Percentiles rank a stretch among this genome's conserved stretches.
Evolutionary conservation across 192 early-diverging fungal genomes (phyloP).

Genomic region (Thoreauomyces humboldtii): DNA sequence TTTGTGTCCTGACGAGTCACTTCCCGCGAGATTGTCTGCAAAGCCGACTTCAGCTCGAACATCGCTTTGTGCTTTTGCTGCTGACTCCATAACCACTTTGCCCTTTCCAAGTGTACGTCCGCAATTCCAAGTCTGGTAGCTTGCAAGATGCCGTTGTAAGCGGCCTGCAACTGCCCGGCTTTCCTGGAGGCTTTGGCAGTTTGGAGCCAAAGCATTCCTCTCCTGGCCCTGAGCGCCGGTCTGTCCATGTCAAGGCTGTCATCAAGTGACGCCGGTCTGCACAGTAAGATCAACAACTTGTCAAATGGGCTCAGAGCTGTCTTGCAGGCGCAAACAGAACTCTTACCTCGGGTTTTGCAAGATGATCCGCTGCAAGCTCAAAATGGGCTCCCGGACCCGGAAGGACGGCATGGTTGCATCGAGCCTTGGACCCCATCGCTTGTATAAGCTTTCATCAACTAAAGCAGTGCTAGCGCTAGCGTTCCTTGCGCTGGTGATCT

Average conservation of each 20-base stretch:
- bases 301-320: too few relatives aligned
- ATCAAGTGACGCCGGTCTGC: neutral
- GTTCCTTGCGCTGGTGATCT: slow-evolving; percentile 56
- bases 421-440: slow-evolving; percentile 52
- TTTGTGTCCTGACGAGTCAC: too few relatives aligned
- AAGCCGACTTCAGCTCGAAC: slow-evolving; percentile 38
- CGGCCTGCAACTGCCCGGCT: slow-evolving; percentile 53
- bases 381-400: slow-evolving; percentile 58
- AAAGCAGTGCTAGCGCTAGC: neutral
- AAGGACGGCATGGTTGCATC: slow-evolving; percentile 53
- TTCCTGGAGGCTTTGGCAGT: slow-evolving; percentile 59
- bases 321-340: neutral
- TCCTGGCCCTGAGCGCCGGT: slow-evolving; percentile 21
- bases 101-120: slow-evolving; percentile 49
- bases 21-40: neutral
- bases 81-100: slow-evolving; percentile 58
- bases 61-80: slow-evolving; percentile 54
- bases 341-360: slow-evolving; percentile 33
- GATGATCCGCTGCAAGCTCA: slow-evolving; percentile 54
- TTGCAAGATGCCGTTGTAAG: slow-evolving; percentile 58
- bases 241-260: neutral
- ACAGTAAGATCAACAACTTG: too few relatives aligned
- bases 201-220: slow-evolving; percentile 63
- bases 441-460: neutral
- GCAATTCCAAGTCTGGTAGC: slow-evolving; percentile 44